phyloP scores from a whole-genome alignment of 2,329 filamentous ascomycete genomes.

The Phyllosticta citrichinensis region DNA sequence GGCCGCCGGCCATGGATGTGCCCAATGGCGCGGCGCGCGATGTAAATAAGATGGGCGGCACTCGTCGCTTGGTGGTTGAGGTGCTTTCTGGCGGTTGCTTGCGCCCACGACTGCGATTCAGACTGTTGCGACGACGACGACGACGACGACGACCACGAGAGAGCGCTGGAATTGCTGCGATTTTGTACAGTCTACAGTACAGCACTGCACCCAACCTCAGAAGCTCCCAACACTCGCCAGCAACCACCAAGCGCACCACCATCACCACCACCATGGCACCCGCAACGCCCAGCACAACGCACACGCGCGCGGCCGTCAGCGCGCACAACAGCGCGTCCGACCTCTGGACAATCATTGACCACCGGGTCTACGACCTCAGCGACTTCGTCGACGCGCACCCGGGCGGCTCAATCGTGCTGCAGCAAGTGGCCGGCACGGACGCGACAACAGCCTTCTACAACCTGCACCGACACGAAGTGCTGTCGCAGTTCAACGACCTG shows the following conservation, averaged over 20 bases:
- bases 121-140: not conserved
- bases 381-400: conserved; percentile 82
- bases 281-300: conserved; percentile 15
- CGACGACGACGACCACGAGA: not conserved
- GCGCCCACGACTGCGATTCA: too few relatives aligned
- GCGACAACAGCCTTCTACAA: conserved; percentile 83
- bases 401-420: conserved; percentile 68
- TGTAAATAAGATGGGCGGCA: not conserved
- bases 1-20: not conserved
- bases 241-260: too few relatives aligned
- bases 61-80: not conserved
- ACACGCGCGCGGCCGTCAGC: conserved; percentile 52
- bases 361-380: conserved; percentile 75
- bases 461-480: conserved; percentile 82
- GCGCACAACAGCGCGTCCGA: conserved; percentile 67
- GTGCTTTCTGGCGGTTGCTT: too few relatives aligned
- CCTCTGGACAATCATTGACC: conserved; percentile 77
- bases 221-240: too few relatives aligned
- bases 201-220: too few relatives aligned
- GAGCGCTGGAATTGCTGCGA: too few relatives aligned
- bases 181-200: too few relatives aligned
- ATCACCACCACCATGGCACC: not conserved
- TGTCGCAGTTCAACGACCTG: conserved; percentile 62
- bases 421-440: conserved; percentile 71
- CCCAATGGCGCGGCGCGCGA: not conserved